Conservation (phyloP, 768 basidiomycete species). For the Lactarius trivialis region DNA sequence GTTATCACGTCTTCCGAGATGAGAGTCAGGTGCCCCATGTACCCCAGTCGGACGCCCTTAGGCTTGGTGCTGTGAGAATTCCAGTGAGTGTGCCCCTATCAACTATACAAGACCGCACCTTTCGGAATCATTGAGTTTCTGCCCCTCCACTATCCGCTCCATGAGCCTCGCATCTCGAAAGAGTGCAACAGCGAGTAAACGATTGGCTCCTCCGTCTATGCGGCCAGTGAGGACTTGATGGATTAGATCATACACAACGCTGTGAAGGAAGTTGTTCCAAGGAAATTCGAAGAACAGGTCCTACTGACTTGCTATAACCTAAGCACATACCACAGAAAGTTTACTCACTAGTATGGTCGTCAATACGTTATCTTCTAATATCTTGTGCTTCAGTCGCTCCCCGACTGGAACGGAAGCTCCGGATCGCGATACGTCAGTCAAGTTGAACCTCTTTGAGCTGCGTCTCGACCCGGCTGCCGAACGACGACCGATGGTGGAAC, state of each 20-base stretch:
- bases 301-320: constrained; percentile 35
- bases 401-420: constrained; percentile 53
- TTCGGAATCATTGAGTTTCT: constrained; percentile 70
- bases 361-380: constrained; percentile 68
- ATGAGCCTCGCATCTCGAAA: constrained; percentile 84
- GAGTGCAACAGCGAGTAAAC: constrained; percentile 73
- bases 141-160: constrained; percentile 81
- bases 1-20: constrained; percentile 93
- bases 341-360: constrained; percentile 67
- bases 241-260: constrained; percentile 90
- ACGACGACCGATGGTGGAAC: constrained; percentile 25
- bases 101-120: constrained; percentile 40
- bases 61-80: constrained; percentile 48
- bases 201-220: constrained; percentile 75
- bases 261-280: constrained; percentile 97
- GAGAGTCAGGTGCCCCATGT: constrained; percentile 95
- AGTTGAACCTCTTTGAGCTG: constrained; percentile 43
- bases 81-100: constrained; percentile 4
- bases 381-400: constrained; percentile 72
- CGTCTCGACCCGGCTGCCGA: constrained; percentile 48
- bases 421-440: constrained; percentile 29
- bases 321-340: not conserved
- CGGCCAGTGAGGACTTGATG: constrained; percentile 92
- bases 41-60: constrained; percentile 77
- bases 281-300: constrained; percentile 94